Conservation (phyloP, 2,329 filamentous ascomycete genomes). For the Elsinoe ampelina region DNA sequence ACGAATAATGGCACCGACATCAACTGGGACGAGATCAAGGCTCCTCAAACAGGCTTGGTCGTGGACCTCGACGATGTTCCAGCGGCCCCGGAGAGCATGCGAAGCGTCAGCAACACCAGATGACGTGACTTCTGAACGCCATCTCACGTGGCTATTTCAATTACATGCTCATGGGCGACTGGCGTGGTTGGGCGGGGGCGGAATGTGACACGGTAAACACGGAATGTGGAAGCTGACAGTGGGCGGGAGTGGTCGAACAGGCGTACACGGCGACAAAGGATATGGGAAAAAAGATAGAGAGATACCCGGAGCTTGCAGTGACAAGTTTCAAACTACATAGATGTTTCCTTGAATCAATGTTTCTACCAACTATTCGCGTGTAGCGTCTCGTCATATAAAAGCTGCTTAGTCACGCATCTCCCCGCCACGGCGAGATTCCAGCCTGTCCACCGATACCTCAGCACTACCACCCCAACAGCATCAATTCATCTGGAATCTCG, state of each 20-base stretch:
- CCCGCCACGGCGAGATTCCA: no score
- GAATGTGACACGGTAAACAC: conserved; percentile 1
- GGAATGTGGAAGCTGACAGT: not conserved
- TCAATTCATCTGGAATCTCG: no score
- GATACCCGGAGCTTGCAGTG: not conserved
- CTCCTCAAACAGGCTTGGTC: not conserved
- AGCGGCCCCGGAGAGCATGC: not conserved
- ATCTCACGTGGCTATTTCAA: not conserved
- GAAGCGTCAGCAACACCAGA: not conserved
- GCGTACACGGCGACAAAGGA: conserved; percentile 7
- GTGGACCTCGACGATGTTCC: conserved; percentile 2
- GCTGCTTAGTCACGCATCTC: not conserved
- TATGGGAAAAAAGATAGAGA: conserved; percentile 5
- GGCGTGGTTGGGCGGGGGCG: not conserved
- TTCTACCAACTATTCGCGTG: not conserved
- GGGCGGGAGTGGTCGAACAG: not conserved
- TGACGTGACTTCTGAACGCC: not conserved
- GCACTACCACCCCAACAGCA: no score
- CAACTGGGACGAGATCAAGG: conserved; percentile 11
- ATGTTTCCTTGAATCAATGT: not conserved
- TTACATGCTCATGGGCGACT: not conserved
- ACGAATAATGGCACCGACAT: not conserved
- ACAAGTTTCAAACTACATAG: not conserved
- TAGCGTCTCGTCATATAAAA: no score
- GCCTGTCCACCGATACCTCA: no score